Evolutionary conservation across 805 yeast species (phyloP).

Genomic region (Metschnikowia cubensis): DNA sequence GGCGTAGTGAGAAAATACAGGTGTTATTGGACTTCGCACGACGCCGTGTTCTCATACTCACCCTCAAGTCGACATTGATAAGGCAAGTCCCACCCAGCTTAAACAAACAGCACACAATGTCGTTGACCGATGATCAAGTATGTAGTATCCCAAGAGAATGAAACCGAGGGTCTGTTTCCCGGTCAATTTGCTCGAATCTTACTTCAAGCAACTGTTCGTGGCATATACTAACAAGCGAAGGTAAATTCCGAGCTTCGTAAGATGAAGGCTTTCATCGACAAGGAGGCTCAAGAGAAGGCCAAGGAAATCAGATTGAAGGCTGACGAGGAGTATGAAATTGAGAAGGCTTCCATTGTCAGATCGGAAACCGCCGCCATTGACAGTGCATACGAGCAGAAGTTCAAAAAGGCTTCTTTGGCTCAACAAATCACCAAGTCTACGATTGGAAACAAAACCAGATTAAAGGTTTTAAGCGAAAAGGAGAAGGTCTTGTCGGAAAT

Average conservation of each 20-base stretch:
- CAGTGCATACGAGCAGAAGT: constrained; percentile 67
- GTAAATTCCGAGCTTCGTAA: constrained; percentile 93
- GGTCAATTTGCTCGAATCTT: not conserved
- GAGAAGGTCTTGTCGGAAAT: constrained; percentile 70
- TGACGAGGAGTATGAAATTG: constrained; percentile 97
- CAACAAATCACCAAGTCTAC: constrained; percentile 96
- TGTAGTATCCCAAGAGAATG: constrained; percentile 6
- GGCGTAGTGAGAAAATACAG: constrained; percentile 6
- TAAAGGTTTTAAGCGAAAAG: constrained; percentile 81
- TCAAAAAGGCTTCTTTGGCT: constrained; percentile 86
- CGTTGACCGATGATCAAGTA: constrained; percentile 32
- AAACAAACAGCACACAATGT: constrained; percentile 19
- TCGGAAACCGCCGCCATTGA: constrained; percentile 89
- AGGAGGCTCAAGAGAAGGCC: constrained; percentile 99
- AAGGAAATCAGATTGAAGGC: constrained; percentile 94
- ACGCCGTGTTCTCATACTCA: constrained; percentile 15
- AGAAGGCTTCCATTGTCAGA: constrained; percentile 91
- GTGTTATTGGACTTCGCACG: constrained; percentile 11
- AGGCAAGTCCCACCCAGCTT: constrained; percentile 4
- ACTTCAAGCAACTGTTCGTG: not conserved
- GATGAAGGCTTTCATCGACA: constrained; percentile 98
- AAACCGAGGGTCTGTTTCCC: not conserved
- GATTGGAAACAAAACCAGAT: constrained; percentile 90
- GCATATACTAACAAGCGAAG: constrained; percentile 31
- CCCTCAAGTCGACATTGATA: constrained; percentile 23